Evolutionary conservation across 805 yeast genomes (phyloP), one percentile per base, ranked within the genome.

Genomic region (Metschnikowia matae): DNA sequence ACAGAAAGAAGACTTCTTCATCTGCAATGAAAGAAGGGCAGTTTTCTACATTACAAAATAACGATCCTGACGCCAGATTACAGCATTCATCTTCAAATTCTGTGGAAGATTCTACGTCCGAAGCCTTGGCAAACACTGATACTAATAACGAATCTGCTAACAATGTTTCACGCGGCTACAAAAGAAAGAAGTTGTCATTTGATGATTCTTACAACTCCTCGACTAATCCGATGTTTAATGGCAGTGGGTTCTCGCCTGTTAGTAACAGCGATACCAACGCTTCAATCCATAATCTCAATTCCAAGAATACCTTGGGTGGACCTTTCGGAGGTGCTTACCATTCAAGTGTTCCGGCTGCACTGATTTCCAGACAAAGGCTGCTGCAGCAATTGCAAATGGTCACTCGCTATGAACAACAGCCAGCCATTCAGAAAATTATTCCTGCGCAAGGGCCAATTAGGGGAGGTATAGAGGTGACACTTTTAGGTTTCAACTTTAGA

Each of bases 381-480:
- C 58, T 47, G 57, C 56, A 45, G 29, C 59, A 54, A 42, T 49
- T 54, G n/a, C 55, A 48, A 29, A 48, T 40, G 49, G 37, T 54
- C 20, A 39, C 35, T 23, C 54, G 43, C 37, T 38, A 54, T 10
- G 51, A 45, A 17, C 57, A 52, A n/a, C 55, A 52, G 36, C 58
- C 59, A 2, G 50, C 57, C 4, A 84, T 92, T 48, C 92, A 89
- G 65, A 78, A 96, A 51, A 85, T 94, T 10, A 91, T 94, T 51
- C 99, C 99, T 1, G 85, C 95, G 0, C 94, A 88, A 65, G 99
- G 99, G 2, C 96, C 97, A 8, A 80, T 90, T 11, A 79, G 96
- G 55, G 99, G 99, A 57, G 99, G 99, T 15, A 85, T 91, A 40
- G 99, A 94, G 66, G 88, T 94, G 6, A 94, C 99, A 0, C 71